A percentile compares a stretch with the other conserved stretches of the same genome.
Conservation (phyloP, 345 rosid species). For the Mallotus nudiflorus region DNA sequence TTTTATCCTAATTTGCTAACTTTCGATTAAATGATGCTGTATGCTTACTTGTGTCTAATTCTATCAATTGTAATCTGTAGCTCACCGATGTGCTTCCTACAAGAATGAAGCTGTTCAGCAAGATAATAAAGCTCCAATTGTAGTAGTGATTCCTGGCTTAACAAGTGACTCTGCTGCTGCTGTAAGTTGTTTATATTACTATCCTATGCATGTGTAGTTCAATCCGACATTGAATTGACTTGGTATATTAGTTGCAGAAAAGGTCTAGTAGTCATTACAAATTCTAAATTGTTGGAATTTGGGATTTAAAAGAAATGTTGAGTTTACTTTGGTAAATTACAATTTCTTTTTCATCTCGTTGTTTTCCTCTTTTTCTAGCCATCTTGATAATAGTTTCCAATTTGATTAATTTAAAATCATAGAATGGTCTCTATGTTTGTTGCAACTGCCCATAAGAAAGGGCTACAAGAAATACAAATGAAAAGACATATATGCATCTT, state of each 20-base stretch:
- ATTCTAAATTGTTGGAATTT: neutral
- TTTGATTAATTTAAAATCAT: too few species aligned
- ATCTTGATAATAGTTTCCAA: neutral
- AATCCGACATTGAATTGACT: neutral
- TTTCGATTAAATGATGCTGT: slow-evolving; percentile 1
- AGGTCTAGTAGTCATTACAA: neutral
- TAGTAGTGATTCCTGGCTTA: slow-evolving; percentile 52
- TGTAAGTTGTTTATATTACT: slow-evolving; percentile 26
- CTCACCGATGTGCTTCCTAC: slow-evolving; percentile 23
- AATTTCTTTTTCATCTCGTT: too few species aligned
- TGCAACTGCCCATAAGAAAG: neutral
- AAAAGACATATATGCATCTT: neutral
- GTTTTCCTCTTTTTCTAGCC: too few species aligned
- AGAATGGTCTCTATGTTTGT: too few species aligned
- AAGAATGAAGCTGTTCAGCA: slow-evolving; percentile 18
- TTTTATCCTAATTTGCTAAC: neutral
- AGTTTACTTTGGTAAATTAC: too few species aligned
- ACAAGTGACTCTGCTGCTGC: slow-evolving; percentile 52
- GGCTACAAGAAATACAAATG: neutral
- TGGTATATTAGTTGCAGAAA: neutral
- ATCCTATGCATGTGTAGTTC: neutral
- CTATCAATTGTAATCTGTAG: slow-evolving; percentile 20
- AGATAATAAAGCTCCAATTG: slow-evolving; percentile 40
- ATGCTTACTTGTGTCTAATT: neutral
- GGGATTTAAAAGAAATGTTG: too few species aligned